Evolutionary conservation across 2,329 filamentous ascomycete genomes (phyloP), one percentile per base, ranked within the genome.

Genomic region (Ceratocystis variospora): DNA sequence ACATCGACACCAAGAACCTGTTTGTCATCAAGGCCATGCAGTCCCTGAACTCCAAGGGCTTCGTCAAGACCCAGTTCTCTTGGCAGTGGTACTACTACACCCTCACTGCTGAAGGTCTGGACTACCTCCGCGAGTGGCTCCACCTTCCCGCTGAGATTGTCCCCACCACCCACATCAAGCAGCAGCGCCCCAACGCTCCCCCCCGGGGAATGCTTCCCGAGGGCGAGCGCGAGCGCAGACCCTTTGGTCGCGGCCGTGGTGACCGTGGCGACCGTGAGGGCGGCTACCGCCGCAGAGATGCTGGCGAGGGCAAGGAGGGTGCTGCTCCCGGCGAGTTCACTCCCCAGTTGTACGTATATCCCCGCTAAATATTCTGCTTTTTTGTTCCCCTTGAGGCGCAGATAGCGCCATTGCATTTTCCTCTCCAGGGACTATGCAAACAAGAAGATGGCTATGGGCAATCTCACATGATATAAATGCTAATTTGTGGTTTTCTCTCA

Each of bases 61-160:
- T 90, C 81, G 87, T 99, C 82, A 99, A 99, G 90, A 99, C 94
- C 75, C 94, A 95, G 81, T 99, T 99, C 89, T 96, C 91, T 73
- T 96, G 91, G 91, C 91, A 96, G 83, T 96, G 92, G 86, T 96
- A 97, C 88, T 99, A 99, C 89, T 99, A 99, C 88, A 96, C 94
- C 81, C 88, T 99, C 81, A 96, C 93, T 79, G 90, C 92, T 77
- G 92, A 97, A 86, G 94, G 94, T 82, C 93, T 99, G 79, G 93
- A 97, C 84, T 99, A 99, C 87, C 92, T 99, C 79, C 93, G 94
- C 78, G 94, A 99, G 85, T 99, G 94, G 94, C 92, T 99, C 75
- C 94, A 99, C 83, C 89, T 99, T 75, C 94, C 94, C 76, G 92
- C 94, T 78, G 94, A 99, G 87, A 96, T 99, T 77, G 94, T 99